These are phyloP conservation scores for Daldinia grandis DNA, from an alignment of 495 filamentous ascomycete genomes.

Conservation along the genomic window DNA sequence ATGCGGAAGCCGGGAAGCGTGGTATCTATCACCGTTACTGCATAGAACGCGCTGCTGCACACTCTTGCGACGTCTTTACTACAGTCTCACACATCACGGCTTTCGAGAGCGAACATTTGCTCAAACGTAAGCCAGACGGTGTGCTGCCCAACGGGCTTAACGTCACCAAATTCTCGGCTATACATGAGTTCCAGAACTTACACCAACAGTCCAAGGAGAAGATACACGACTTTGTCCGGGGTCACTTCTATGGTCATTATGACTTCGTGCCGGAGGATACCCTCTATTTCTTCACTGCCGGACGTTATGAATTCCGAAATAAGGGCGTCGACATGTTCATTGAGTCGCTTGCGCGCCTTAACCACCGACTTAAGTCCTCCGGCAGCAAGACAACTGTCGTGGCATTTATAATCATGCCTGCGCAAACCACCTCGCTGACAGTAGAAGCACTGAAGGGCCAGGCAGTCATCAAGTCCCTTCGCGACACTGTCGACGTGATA, in stretches of 20 bases:
- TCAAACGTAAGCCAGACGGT: constrained; percentile 97
- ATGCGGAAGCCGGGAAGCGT: constrained; percentile 95
- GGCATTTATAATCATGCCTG: constrained; percentile 99
- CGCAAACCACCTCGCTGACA: constrained; percentile 93
- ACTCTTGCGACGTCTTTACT: constrained; percentile 94
- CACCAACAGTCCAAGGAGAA: constrained; percentile 96
- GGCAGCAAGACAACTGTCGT: constrained; percentile 95
- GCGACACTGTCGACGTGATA: constrained; percentile 90
- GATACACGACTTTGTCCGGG: constrained; percentile 97
- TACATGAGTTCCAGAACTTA: constrained; percentile 98
- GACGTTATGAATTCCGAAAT: constrained; percentile 96
- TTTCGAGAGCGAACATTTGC: constrained; percentile 95
- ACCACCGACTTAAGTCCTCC: constrained; percentile 84
- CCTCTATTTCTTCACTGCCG: constrained; percentile 96
- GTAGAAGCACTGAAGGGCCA: constrained; percentile 97
- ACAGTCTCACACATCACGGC: constrained; percentile 99
- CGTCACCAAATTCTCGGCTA: constrained; percentile 97
- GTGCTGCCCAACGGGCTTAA: constrained; percentile 97
- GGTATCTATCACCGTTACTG: constrained; percentile 99
- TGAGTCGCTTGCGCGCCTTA: constrained; percentile 91
- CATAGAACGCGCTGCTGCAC: constrained; percentile 92
- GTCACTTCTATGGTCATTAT: constrained; percentile 98
- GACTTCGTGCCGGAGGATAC: constrained; percentile 97
- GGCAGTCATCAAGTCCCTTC: constrained; percentile 93
- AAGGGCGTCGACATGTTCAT: constrained; percentile 99